Conservation (phyloP, 2,329 filamentous ascomycete species). For the Hymenoscyphus repandus region DNA sequence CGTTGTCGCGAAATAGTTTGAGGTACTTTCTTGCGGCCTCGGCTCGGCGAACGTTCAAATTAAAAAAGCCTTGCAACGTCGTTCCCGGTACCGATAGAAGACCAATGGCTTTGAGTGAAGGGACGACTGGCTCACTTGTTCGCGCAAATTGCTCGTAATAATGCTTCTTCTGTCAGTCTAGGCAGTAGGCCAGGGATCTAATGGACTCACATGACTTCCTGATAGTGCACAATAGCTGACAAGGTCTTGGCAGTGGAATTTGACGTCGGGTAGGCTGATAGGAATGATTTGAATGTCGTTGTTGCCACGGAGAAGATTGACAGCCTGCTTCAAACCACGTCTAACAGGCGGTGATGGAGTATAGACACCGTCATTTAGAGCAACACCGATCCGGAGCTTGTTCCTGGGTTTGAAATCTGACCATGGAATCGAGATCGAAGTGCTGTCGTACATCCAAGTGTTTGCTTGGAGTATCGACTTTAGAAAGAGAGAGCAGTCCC, state of each 20-base stretch:
- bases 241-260: slow-evolving; percentile 47
- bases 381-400: slow-evolving; percentile 42
- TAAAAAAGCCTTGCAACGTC: slow-evolving; percentile 22
- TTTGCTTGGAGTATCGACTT: slow-evolving; percentile 34
- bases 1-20: slow-evolving; percentile 19
- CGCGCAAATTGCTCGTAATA: slow-evolving; percentile 39
- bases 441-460: slow-evolving; percentile 40
- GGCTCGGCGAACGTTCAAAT: slow-evolving; percentile 25
- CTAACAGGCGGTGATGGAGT: slow-evolving; percentile 47
- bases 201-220: slow-evolving; percentile 17
- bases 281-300: slow-evolving; percentile 48
- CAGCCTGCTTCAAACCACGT: slow-evolving; percentile 39
- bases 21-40: slow-evolving; percentile 24
- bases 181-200: slow-evolving; percentile 35
- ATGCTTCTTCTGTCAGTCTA: slow-evolving; percentile 41
- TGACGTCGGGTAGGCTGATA: slow-evolving; percentile 42
- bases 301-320: slow-evolving; percentile 33
- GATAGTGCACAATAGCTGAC: slow-evolving; percentile 24
- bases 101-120: slow-evolving; percentile 39
- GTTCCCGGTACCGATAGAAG: slow-evolving; percentile 19
- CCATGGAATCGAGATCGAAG: slow-evolving; percentile 39
- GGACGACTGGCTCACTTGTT: slow-evolving; percentile 45
- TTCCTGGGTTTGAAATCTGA: slow-evolving; percentile 25
- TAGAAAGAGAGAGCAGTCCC: slow-evolving; percentile 39
- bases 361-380: slow-evolving; percentile 41